A percentile compares a stretch with the other conserved stretches of the same genome.
Conservation (phyloP, 352 stramenopile species). For the Phytophthora pisi region DNA sequence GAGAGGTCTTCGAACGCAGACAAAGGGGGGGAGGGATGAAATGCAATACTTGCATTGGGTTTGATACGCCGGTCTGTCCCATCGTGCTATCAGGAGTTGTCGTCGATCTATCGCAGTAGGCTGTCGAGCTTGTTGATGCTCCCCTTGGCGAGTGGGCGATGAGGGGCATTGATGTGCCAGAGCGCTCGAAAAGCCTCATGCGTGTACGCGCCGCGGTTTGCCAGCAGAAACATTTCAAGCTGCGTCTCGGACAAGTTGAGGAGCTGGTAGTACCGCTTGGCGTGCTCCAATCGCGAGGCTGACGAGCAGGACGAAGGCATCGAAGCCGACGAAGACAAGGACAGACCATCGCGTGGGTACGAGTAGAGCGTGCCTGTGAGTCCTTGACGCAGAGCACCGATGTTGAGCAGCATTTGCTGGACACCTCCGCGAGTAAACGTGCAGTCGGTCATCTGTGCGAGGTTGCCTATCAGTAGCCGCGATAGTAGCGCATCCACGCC, state of each 20-base stretch:
- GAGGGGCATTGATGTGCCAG: conserved; percentile 76
- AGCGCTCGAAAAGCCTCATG: conserved; percentile 72
- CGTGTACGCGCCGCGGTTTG: conserved; percentile 68
- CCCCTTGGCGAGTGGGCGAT: conserved; percentile 72
- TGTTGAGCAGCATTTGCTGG: conserved; percentile 83
- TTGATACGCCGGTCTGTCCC: not conserved
- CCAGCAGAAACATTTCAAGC: conserved; percentile 79
- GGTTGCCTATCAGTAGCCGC: conserved; percentile 64
- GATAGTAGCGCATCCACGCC: conserved; percentile 71
- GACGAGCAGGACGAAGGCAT: conserved; percentile 35
- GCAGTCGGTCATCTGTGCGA: conserved; percentile 66
- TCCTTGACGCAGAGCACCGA: conserved; percentile 74
- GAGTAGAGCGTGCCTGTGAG: conserved; percentile 77
- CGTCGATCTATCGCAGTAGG: conserved; percentile 54
- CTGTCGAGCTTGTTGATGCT: conserved; percentile 88
- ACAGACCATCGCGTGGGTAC: conserved; percentile 60
- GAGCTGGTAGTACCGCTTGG: conserved; percentile 81
- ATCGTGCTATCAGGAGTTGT: not conserved
- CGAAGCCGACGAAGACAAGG: conserved; percentile 22
- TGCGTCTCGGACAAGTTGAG: conserved; percentile 76
- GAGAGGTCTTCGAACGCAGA: conserved; percentile 5
- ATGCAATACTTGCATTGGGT: conserved; percentile 3
- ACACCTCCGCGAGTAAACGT: conserved; percentile 74
- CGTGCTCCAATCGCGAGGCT: conserved; percentile 70
- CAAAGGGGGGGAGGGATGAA: not conserved